Evolutionary conservation across 2,329 filamentous ascomycete genomes (phyloP).

Genomic region (Aspergillus fructus): DNA sequence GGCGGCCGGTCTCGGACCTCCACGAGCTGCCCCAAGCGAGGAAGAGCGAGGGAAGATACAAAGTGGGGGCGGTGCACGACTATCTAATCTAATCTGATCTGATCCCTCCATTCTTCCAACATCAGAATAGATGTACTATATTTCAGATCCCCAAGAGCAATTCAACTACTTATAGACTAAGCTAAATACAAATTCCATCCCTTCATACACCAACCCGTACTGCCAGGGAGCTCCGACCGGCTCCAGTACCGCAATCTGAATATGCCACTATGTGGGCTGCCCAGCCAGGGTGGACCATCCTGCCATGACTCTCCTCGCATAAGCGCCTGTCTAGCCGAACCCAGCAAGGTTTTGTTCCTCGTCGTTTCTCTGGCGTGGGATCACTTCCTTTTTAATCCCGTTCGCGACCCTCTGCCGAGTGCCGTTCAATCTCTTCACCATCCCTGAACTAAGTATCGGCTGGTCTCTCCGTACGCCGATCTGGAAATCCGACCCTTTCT

Average conservation of each 20-base stretch:
- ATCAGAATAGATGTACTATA: too few species aligned
- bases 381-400: background rate
- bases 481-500: background rate
- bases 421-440: background rate
- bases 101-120: background rate
- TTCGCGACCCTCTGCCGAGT: background rate
- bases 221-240: background rate
- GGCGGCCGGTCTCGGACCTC: too few species aligned
- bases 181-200: background rate
- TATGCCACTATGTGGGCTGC: background rate
- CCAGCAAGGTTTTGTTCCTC: background rate
- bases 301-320: background rate
- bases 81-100: background rate
- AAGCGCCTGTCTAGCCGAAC: background rate
- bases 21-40: too few species aligned
- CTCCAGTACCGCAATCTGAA: too few species aligned
- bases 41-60: too few species aligned
- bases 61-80: too few species aligned
- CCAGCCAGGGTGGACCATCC: too few species aligned
- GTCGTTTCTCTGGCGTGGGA: background rate
- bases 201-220: background rate
- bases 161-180: background rate
- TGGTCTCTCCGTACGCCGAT: too few species aligned
- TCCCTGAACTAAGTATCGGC: background rate
- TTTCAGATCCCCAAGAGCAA: too few species aligned